Evolutionary conservation across 805 yeast genomes (phyloP), one percentile per base, ranked within the genome.

Genomic region (Jamesozyma lodderae): DNA sequence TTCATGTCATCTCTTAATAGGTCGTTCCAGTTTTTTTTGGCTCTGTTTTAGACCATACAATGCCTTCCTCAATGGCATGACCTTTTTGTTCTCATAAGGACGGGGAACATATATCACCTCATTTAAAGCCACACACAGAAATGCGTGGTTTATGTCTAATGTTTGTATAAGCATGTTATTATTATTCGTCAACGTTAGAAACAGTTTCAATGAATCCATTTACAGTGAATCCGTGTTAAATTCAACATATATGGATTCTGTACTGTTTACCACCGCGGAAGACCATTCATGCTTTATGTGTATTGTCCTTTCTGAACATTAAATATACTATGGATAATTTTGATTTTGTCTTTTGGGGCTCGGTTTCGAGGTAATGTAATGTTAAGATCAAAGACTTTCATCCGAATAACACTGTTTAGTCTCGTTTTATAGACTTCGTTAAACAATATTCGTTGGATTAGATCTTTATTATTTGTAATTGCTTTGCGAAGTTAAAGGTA

Each of bases 91-190:
- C n/a, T 26, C 33, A 27, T 26, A 22, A 6, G 31, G 37, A 20
- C 27, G 37, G 4, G 32, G 32, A 24, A 35, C 18, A 18, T 27
- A 27, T 35, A 35, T 27, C 21, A 14, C 37, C 32, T 35, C 37
- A 16, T 35, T 23, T 27, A 35, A 20, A 27, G 17, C 26, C 4
- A 32, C 37, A 28, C 27, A 35, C 20, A 28, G n/a, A 22, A 19
- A 31, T 19, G 33, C 22, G 14, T 31, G 22, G 14, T 31, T 31
- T 17, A 31, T 31, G 4, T 31, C 33, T 5, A 19, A 22, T 22
- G 24, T 22, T 22, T 22, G 24, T 8, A 22, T 10, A 7, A 22
- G 10, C 24, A 22, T 22, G 10, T 22, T 22, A 22, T 22, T 22
- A 10, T 22, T 22, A 10, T 22, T 22, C 10, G 24, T 10, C 10